Evolutionary conservation across 805 yeast genomes (phyloP), one percentile per base, ranked within the genome.

Genomic region (Candida namnaoensis): DNA sequence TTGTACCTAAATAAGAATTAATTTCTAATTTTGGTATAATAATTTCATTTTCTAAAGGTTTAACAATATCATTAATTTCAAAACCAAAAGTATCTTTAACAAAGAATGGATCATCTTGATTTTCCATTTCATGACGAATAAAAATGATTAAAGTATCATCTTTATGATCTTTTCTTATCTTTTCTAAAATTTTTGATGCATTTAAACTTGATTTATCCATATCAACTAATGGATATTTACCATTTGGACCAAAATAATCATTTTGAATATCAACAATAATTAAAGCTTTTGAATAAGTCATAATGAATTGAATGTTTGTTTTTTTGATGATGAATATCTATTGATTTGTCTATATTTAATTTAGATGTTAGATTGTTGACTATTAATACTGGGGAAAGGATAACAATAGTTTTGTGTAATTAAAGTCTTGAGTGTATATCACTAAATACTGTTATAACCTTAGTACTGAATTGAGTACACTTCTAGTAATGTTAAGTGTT

Each of bases 251-350:
- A 36, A 44, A 50, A 42, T 49, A 50, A 25, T 50, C 54, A 38
- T 49, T 50, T 34, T 50, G 54, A 3, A 50, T 32, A 14, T 50
- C 54, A 38, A 50, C 44, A 26, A 50, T 34, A 15, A 50, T 13
- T 1, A 39, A 15, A 1, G 41, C 41, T 12, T 30, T 30, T 5
- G 12, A 11, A 12, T 30, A 30, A 7, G n/a, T 5, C 32, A 30
- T 30, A 27, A 27, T 27, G n/a, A n/a, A n/a, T n/a, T n/a, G n/a
- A n/a, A n/a, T n/a, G n/a, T n/a, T n/a, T n/a, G n/a, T n/a, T n/a
- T n/a, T n/a, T n/a, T n/a, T n/a, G n/a, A n/a, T n/a, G n/a, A n/a
- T n/a, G n/a, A n/a, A n/a, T n/a, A n/a, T n/a, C n/a, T n/a, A n/a
- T n/a, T n/a, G n/a, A n/a, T n/a, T n/a, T n/a, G n/a, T n/a, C n/a